Evolutionary conservation across 495 filamentous ascomycete genomes (phyloP).

Genomic region (Penicillium crystallinum): DNA sequence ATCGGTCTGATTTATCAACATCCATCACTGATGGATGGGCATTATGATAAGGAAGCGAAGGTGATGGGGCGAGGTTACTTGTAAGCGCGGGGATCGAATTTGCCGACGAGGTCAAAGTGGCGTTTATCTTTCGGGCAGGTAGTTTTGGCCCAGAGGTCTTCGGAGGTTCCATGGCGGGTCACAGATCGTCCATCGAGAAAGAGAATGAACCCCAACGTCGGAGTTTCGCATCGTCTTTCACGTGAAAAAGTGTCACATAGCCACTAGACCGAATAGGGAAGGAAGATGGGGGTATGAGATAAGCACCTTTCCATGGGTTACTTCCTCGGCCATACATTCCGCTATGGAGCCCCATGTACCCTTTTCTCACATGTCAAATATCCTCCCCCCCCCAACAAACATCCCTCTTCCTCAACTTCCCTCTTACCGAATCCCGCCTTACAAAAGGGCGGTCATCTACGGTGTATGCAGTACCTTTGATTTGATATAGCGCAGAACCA

Average conservation of each 20-base stretch:
- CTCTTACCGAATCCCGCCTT: neutral
- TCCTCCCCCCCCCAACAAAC: neutral
- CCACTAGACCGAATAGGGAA: conserved; percentile 2
- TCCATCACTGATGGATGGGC: conserved; percentile 39
- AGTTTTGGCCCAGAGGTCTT: neutral
- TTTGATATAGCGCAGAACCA: neutral
- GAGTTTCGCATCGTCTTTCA: conserved; percentile 7
- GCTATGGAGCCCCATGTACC: neutral
- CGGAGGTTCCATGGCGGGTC: conserved; percentile 9
- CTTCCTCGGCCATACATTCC: neutral
- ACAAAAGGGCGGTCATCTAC: neutral
- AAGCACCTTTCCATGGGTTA: conserved; percentile 1
- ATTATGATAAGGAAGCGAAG: conserved; percentile 20
- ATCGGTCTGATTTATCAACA: conserved; percentile 35
- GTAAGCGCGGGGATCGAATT: conserved; percentile 3
- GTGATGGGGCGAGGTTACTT: conserved; percentile 8
- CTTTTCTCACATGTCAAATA: conserved; percentile 3
- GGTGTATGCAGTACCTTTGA: neutral
- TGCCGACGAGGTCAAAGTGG: neutral
- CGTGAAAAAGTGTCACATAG: conserved; percentile 6
- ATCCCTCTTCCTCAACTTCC: neutral
- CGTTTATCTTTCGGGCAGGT: neutral
- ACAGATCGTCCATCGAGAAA: conserved; percentile 4
- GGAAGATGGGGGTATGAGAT: neutral
- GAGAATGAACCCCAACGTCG: neutral